Base-by-base conservation (phyloP, 1,139 yeast species). In the Suzukiozyma palmioleophila region DNA sequence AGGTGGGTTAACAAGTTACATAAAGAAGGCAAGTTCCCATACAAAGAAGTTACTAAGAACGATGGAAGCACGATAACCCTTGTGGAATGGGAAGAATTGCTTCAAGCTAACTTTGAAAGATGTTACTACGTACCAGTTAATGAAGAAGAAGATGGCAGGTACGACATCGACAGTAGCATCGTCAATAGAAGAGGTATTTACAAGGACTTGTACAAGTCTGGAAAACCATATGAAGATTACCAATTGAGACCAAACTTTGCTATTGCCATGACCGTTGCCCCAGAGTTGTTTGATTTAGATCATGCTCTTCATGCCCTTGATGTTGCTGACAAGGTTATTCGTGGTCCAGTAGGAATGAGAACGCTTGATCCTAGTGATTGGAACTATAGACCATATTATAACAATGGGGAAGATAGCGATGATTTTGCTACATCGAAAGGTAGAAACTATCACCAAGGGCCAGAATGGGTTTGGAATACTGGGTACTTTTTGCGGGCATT, bases 401-500 rank as follows among this genome's bases (percentile, higher is more conserved):
- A 70, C 52, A 92, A 92, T 57, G 67, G 90, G 37, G 83, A 77
- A 36, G 97, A 92, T 54, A 79, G 77, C 39, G 78, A 75, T 8
- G 96, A 92, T 59, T 92, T 89, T 69, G 89, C 95, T 1, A 89
- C 97, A 0, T 74, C 97, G 5, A 89, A 89, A 62, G 98, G 98
- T 14, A 76, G 97, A 53, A 92, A 92, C 62, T 92, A 92, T 60
- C 98, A 92, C 60, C 97, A 92, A 63, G 98, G 98, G 2, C 98
- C 98, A 1, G 98, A 92, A 59, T 92, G 98, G 98, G 83, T 86
- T 16, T 92, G 97, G 97, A 79, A 82, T 45, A 73, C 75, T 30
- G 98, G 98, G 1, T 89, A 79, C 62, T 90, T 87, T 57, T 64
- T 92, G 49, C 75, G 97, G 46, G 96, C 97, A 0, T 81, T 71